Evolutionary conservation across 495 filamentous ascomycete genomes (phyloP), one percentile per base, ranked within the genome.

Genomic region (Aspergillus nidulans): DNA sequence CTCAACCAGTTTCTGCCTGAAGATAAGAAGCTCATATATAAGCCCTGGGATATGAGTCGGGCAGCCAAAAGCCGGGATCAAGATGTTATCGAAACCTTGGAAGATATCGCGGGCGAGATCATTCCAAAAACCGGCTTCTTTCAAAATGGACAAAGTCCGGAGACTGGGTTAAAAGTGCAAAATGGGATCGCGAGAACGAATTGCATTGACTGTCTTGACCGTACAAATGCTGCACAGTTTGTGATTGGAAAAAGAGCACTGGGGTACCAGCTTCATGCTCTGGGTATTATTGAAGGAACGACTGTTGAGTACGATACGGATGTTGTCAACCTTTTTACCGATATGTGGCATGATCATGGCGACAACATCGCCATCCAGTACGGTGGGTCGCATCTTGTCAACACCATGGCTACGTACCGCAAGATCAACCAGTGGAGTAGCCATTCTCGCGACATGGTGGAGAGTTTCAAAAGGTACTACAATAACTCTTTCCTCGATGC

Each of bases 351-450:
- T 64, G 90, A 94, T 59, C 94, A 98, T 65, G 94, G 94, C 34
- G 94, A 98, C 64, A 96, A 90, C 18, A 97, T 98, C 65, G 94
- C 94, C 20, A 88, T 97, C 26, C 94, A 98, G 64, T 98, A 98
- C 64, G 95, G 95, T 47, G 95, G 94, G 21, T 97, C 92, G 9
- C 94, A 97, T 68, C 79, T 98, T 1, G 94, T 98, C 55, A 98
- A 98, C 69, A 98, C 94, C 1, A 96, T 97, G 92, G 92, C 92
- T 53, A 97, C 95, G 2, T 98, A 98, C 68, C 85, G 94, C 47
- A 97, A 96, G 69, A 95, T 96, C 66, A 97, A 97, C 56, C 92
- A 97, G 66, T 98, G 94, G 94, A 96, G 90, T 36, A 96, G 91
- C 59, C 90, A 95, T 63, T 96, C 94, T 6, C 81, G 94, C 40